Conservation (phyloP, 2,329 filamentous ascomycete genomes). For the Exophiala alcalophila region DNA sequence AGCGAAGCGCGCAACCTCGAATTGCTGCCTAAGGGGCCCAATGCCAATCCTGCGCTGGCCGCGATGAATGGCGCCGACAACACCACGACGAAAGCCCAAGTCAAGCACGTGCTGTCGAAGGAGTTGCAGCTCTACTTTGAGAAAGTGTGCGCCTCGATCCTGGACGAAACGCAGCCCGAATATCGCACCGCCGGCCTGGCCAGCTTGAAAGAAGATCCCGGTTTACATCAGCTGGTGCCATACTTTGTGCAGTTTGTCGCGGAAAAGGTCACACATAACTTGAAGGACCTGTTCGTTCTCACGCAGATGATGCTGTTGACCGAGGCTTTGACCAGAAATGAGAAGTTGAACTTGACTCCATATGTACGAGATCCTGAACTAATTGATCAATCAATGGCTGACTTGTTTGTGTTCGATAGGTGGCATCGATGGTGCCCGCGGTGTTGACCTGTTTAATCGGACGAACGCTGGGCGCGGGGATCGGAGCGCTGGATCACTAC, state of each 20-base stretch:
- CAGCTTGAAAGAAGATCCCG: conserved; percentile 82
- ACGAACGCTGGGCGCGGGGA: conserved; percentile 66
- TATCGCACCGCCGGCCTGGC: conserved; percentile 81
- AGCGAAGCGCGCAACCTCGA: conserved; percentile 81
- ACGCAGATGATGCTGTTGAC: conserved; percentile 90
- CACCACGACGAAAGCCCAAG: conserved; percentile 77
- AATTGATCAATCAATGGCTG: background rate
- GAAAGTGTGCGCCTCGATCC: conserved; percentile 82
- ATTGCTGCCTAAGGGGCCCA: conserved; percentile 82
- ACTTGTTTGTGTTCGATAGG: conserved; percentile 35
- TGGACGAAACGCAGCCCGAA: conserved; percentile 84
- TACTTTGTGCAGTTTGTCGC: conserved; percentile 96
- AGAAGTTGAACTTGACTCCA: conserved; percentile 70
- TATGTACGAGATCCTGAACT: conserved; percentile 48
- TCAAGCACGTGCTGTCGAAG: conserved; percentile 94
- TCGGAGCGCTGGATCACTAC: conserved; percentile 62
- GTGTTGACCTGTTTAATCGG: conserved; percentile 89
- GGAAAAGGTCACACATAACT: conserved; percentile 89
- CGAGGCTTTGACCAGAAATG: conserved; percentile 78
- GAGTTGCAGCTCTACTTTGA: conserved; percentile 97
- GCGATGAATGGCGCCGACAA: conserved; percentile 81
- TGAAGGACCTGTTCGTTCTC: conserved; percentile 85
- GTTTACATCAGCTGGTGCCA: conserved; percentile 89
- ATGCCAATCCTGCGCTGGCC: conserved; percentile 79
- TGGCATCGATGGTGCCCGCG: conserved; percentile 71